Conservation (phyloP, 2,329 filamentous ascomycete genomes). For the Botrytis cinerea region DNA sequence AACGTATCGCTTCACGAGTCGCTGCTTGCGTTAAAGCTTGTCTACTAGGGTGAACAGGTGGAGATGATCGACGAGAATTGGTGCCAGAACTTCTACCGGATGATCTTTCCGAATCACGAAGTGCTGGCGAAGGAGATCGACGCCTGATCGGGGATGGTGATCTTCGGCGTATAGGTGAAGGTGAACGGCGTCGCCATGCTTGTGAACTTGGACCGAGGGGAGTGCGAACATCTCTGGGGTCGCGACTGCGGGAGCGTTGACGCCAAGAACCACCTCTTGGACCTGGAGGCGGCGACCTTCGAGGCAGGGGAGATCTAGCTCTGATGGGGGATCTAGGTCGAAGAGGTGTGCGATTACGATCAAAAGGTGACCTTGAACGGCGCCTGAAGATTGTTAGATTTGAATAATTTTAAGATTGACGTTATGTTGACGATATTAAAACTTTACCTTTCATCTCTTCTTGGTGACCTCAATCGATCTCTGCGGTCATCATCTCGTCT, state of each 20-base stretch:
- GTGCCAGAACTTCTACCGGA: constrained; percentile 57
- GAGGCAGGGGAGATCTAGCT: constrained; percentile 39
- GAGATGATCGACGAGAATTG: constrained; percentile 63
- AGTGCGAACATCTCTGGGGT: constrained; percentile 51
- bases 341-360: constrained; percentile 37
- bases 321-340: constrained; percentile 35
- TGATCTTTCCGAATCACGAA: constrained; percentile 49
- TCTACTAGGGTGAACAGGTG: constrained; percentile 57
- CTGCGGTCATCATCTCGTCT: constrained; percentile 43
- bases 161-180: constrained; percentile 50
- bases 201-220: constrained; percentile 46
- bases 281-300: constrained; percentile 42
- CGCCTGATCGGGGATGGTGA: constrained; percentile 22
- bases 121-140: constrained; percentile 55
- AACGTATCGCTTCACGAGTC: constrained; percentile 38
- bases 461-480: constrained; percentile 44
- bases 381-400: constrained; percentile 33
- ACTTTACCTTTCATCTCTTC: constrained; percentile 39
- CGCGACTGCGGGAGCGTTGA: constrained; percentile 54
- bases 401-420: constrained; percentile 2
- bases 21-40: constrained; percentile 45
- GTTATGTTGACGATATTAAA: neutral
- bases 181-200: constrained; percentile 55
- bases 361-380: constrained; percentile 42
- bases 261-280: constrained; percentile 41